These are phyloP conservation scores for Saccharata proteae DNA, from an alignment of 2,329 filamentous ascomycete species.

Conservation along the genomic window DNA sequence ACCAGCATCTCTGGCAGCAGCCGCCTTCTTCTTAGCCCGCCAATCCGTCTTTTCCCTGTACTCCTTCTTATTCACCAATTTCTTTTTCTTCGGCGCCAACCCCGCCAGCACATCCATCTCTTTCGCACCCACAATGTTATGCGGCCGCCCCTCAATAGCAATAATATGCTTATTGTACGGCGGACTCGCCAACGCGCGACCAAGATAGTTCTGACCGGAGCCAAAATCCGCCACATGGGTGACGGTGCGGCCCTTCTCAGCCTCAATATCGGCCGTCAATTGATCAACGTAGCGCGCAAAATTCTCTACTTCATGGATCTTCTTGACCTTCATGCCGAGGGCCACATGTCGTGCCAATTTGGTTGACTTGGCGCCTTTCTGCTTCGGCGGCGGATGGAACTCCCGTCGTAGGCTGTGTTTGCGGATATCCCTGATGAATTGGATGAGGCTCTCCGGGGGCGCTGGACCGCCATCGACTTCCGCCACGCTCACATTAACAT, in stretches of 20 bases:
- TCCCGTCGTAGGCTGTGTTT: slow-evolving; percentile 54
- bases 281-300: slow-evolving; percentile 77
- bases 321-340: slow-evolving; percentile 92
- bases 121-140: slow-evolving; percentile 77
- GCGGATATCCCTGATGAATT: slow-evolving; percentile 62
- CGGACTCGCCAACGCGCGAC: slow-evolving; percentile 69
- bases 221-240: slow-evolving; percentile 93
- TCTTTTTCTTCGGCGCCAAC: slow-evolving; percentile 57
- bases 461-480: slow-evolving; percentile 28
- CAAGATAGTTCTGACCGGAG: slow-evolving; percentile 92
- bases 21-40: slow-evolving; percentile 27
- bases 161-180: slow-evolving; percentile 82
- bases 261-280: slow-evolving; percentile 43
- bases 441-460: slow-evolving; percentile 47
- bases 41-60: slow-evolving; percentile 41
- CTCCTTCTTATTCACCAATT: slow-evolving; percentile 74
- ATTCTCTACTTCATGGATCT: slow-evolving; percentile 82
- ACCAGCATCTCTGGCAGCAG: too few species aligned
- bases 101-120: slow-evolving; percentile 74
- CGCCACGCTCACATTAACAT: too few species aligned
- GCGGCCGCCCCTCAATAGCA: slow-evolving; percentile 76
- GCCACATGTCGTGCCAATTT: slow-evolving; percentile 51
- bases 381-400: slow-evolving; percentile 28
- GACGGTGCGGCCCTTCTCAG: slow-evolving; percentile 35
- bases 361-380: neutral